phyloP scores from a whole-genome alignment of 2,329 filamentous ascomycete genomes.

The Colletotrichum graminicola region DNA sequence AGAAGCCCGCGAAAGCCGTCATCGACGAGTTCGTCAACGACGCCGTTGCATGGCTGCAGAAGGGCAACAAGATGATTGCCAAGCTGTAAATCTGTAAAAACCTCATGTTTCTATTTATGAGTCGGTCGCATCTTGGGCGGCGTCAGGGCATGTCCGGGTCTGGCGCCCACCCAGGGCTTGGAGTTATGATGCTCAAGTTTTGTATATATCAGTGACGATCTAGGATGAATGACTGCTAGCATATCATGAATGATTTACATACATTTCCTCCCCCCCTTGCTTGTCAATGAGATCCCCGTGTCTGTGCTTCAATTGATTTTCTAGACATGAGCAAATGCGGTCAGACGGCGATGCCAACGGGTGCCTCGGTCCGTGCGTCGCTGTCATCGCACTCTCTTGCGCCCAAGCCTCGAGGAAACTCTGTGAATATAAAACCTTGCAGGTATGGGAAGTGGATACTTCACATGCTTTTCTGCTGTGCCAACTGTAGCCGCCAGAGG shows the following conservation, averaged over 20 bases:
- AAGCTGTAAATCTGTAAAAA: conserved; percentile 70
- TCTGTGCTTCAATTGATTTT: neutral
- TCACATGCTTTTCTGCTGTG: conserved; percentile 14
- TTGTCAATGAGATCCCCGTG: neutral
- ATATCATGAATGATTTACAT: conserved; percentile 27
- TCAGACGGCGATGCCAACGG: neutral
- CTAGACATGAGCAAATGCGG: too few relatives aligned
- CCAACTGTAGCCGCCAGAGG: neutral
- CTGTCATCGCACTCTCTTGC: conserved; percentile 19
- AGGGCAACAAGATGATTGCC: conserved; percentile 75
- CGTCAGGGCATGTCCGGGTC: conserved; percentile 4
- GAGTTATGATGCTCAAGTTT: conserved; percentile 35
- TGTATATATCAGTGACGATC: conserved; percentile 34
- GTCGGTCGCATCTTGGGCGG: conserved; percentile 21
- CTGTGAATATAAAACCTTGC: neutral
- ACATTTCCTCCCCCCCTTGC: neutral
- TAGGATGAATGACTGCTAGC: conserved; percentile 30
- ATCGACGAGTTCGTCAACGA: conserved; percentile 94
- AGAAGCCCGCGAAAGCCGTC: conserved; percentile 89
- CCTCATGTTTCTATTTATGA: conserved; percentile 33
- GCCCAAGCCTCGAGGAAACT: neutral
- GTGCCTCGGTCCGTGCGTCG: neutral
- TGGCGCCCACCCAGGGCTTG: conserved; percentile 18
- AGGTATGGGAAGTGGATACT: neutral
- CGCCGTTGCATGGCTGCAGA: conserved; percentile 78